Conservation (phyloP, 306 rosid species). For the Quercus aquifolioides region DNA sequence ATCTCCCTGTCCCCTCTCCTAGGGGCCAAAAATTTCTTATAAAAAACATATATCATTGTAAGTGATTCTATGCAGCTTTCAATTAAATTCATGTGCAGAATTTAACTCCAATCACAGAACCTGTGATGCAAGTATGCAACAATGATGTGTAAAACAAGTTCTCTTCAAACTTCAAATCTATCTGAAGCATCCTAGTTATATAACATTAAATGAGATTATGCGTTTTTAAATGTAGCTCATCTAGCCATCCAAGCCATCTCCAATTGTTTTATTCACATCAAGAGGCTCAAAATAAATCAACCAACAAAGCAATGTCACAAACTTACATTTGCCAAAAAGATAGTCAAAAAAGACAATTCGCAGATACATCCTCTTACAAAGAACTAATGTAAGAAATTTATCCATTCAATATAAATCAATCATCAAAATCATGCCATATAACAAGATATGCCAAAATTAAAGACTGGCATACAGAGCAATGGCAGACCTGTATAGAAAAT, state of each 20-base stretch:
- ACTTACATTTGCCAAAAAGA: neutral
- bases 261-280: constrained; percentile 5
- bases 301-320: neutral
- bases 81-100: neutral
- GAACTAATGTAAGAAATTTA: constrained; percentile 4
- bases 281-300: constrained; percentile 24
- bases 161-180: neutral
- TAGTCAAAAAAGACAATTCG: neutral
- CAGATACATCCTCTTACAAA: neutral
- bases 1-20: too few species aligned
- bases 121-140: neutral
- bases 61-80: neutral
- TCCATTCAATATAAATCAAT: constrained; percentile 2
- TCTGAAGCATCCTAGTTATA: neutral
- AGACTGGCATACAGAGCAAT: constrained; percentile 15
- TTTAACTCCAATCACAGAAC: neutral
- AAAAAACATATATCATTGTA: neutral
- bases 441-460: constrained; percentile 13
- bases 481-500: constrained; percentile 77
- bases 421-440: constrained; percentile 8
- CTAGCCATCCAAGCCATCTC: constrained; percentile 13
- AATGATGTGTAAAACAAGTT: constrained; percentile 1
- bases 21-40: too few species aligned
- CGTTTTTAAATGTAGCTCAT: neutral
- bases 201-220: constrained; percentile 1